A percentile compares a stretch with the other conserved stretches of the same genome.
phyloP scores from a whole-genome alignment of 2,329 filamentous ascomycete genomes.

The Penicillium sclerotiorum region DNA sequence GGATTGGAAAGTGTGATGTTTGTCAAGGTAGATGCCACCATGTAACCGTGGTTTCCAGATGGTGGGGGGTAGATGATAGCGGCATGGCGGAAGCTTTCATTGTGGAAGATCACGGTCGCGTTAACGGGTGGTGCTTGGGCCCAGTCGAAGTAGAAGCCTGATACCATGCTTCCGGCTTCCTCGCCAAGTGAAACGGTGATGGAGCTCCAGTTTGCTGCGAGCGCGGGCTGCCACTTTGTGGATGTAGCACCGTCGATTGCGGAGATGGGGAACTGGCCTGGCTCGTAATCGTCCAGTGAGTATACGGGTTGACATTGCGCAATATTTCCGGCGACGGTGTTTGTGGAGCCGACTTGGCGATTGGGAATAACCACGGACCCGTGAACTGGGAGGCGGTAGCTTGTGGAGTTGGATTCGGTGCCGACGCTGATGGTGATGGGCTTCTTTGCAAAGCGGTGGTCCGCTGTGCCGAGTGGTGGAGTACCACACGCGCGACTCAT shows the following conservation, averaged over 20 bases:
- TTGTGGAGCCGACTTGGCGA: slow-evolving; percentile 57
- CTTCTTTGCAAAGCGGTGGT: slow-evolving; percentile 54
- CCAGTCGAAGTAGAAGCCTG: slow-evolving; percentile 63
- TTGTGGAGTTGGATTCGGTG: slow-evolving; percentile 42
- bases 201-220: slow-evolving; percentile 53
- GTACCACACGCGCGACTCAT: slow-evolving; percentile 56
- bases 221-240: slow-evolving; percentile 67
- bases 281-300: slow-evolving; percentile 53
- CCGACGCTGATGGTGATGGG: slow-evolving; percentile 64
- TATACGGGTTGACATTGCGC: slow-evolving; percentile 63
- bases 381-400: slow-evolving; percentile 52
- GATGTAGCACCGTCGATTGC: slow-evolving; percentile 68
- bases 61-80: slow-evolving; percentile 14
- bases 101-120: slow-evolving; percentile 59
- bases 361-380: slow-evolving; percentile 60
- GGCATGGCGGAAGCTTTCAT: slow-evolving; percentile 40
- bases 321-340: slow-evolving; percentile 62
- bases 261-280: slow-evolving; percentile 70
- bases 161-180: slow-evolving; percentile 31
- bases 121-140: slow-evolving; percentile 57
- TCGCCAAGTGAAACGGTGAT: slow-evolving; percentile 60
- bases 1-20: slow-evolving; percentile 42
- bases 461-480: slow-evolving; percentile 53
- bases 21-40: slow-evolving; percentile 27
- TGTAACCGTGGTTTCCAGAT: slow-evolving; percentile 14